Conservation (phyloP, 202 grass and related monocot genomes). For the Eragrostis tef region DNA sequence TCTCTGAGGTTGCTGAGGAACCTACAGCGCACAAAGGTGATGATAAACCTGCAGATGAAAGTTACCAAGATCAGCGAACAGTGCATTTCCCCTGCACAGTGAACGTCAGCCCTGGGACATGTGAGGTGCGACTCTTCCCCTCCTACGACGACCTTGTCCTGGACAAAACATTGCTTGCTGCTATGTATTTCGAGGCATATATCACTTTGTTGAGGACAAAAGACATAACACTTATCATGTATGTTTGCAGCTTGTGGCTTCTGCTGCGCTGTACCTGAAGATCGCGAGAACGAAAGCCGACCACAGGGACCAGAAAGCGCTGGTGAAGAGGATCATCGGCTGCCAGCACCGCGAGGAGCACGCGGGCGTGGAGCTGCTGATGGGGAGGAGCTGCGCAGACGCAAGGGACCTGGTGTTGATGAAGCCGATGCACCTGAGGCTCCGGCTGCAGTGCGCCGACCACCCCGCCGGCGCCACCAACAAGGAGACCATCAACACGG, state of each 20-base stretch:
- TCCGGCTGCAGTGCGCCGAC: constrained; percentile 72
- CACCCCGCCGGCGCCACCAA: constrained; percentile 68
- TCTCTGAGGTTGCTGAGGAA: constrained; percentile 57
- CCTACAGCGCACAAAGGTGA: constrained; percentile 22
- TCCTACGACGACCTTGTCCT: not conserved
- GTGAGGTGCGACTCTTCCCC: constrained; percentile 57
- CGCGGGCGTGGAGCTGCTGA: constrained; percentile 52
- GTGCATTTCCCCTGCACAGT: constrained; percentile 62
- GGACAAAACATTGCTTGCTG: not conserved
- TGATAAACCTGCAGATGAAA: constrained; percentile 42
- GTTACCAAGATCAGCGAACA: constrained; percentile 56
- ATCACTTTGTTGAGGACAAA: not conserved
- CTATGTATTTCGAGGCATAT: not conserved
- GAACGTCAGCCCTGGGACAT: constrained; percentile 80
- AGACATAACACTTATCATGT: not conserved
- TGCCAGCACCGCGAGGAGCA: constrained; percentile 41
- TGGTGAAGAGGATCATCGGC: constrained; percentile 51
- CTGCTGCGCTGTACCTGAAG: constrained; percentile 67
- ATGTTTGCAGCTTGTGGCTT: constrained; percentile 68
- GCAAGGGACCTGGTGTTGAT: constrained; percentile 55
- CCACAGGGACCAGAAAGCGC: constrained; percentile 31
- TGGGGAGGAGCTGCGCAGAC: constrained; percentile 29
- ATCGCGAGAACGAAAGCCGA: constrained; percentile 18
- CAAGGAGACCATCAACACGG: constrained; percentile 76
- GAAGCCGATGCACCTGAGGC: constrained; percentile 67